Base-by-base conservation (phyloP, 2,329 filamentous ascomycete species). In the Trichoderma brevicompactum region DNA sequence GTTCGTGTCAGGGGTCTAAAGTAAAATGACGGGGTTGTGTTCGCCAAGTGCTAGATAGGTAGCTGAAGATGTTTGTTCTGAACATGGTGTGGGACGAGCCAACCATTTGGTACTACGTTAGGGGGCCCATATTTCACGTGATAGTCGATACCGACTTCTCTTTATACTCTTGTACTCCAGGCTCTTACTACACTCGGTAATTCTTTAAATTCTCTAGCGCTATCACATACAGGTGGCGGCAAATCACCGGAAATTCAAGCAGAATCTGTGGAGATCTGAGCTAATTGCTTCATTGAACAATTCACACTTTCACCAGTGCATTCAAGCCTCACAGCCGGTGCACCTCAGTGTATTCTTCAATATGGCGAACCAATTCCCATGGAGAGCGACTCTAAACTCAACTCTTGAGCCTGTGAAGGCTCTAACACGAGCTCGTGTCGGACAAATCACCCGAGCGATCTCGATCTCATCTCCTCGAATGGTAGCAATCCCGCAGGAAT, bases 361-460 rank as follows among this genome's bases (percentile, higher is more conserved):
- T 41, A 89, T 89, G 87, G 86, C 86, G 78, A 85, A 82, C 79
- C 85, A 82, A 76, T 76, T 87, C 73, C 82, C 81, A 73, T 82
- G 85, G 75, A 83, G 80, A 77, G 81, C 85, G 76, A 40, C 81
- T 68, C 74, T 88, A 70, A 81, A 82, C 74, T 82, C 85, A 75
- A 82, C 82, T 79, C 76, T 87, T 70, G 82, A 82, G 74, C 81
- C 85, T n/a, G 77, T 78, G 55, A 83, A 79, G 72, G 77, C 80
- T 62, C 78, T 78, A 70, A 74, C 80, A 68, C 77, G 71, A 70
- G 75, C 71, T 72, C 80, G 75, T 69, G 78, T 72, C 69, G 77
- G 78, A 34, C 76, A 79, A 70, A 75, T 75, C 56, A 74, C 78
- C 73, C 80, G 84, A 73, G 79, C 81, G 79, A 76, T 88, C 75